These are phyloP conservation scores for Vitrella brassicaformis DNA, from an alignment of 73 alveolate species.

Conservation along the genomic window DNA sequence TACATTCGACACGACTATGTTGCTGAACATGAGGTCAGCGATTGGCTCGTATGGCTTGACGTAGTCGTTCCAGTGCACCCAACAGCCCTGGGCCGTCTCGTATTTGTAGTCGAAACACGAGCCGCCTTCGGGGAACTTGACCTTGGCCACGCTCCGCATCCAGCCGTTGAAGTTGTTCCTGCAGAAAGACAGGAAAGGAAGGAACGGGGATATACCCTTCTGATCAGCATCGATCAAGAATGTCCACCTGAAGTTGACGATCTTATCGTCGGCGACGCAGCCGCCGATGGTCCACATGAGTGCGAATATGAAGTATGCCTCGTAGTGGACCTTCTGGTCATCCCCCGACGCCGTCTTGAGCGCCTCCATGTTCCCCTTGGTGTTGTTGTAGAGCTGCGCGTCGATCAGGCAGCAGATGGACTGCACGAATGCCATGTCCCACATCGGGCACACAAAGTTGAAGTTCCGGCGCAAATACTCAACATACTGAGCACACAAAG, in stretches of 20 bases:
- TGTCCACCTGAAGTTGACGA: background rate
- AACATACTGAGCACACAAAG: slow-evolving; percentile 57
- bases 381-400: slow-evolving; percentile 31
- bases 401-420: slow-evolving; percentile 11
- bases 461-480: slow-evolving; percentile 17
- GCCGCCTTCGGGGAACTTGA: slow-evolving; percentile 87
- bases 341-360: slow-evolving; percentile 11
- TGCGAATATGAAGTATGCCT: slow-evolving; percentile 84
- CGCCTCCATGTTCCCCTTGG: slow-evolving; percentile 36
- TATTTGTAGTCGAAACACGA: slow-evolving; percentile 76
- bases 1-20: slow-evolving; percentile 86
- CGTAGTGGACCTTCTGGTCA: slow-evolving; percentile 46
- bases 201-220: too few species aligned
- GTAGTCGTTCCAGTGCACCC: slow-evolving; percentile 89
- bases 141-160: slow-evolving; percentile 71
- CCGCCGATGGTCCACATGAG: slow-evolving; percentile 96
- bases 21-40: slow-evolving; percentile 80
- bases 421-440: slow-evolving; percentile 31
- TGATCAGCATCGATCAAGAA: too few species aligned
- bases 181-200: too few species aligned
- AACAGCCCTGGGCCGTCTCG: slow-evolving; percentile 61
- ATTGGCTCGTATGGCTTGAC: slow-evolving; percentile 75
- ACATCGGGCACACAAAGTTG: slow-evolving; percentile 17
- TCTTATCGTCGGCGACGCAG: slow-evolving; percentile 63
- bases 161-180: slow-evolving; percentile 69